Percentiles rank a stretch among this genome's conserved stretches.
These are phyloP conservation scores for Solanum bulbocastanum DNA, from an alignment of 257 asterid genomes.

Conservation along the genomic window DNA sequence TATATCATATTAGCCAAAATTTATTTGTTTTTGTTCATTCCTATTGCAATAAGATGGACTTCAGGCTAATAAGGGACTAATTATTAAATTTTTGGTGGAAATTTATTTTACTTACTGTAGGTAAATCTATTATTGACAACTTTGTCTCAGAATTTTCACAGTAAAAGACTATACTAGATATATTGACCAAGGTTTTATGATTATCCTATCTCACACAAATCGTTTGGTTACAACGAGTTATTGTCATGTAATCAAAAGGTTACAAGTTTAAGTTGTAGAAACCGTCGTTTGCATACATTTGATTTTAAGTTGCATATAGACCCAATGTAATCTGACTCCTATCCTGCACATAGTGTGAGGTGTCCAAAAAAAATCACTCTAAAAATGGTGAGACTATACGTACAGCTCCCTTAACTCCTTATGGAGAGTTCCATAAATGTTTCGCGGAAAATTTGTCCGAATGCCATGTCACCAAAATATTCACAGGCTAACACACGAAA, in stretches of 20 bases:
- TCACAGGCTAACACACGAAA: too few species aligned
- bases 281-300: background rate
- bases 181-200: background rate
- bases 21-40: background rate
- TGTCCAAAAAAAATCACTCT: rapidly evolving
- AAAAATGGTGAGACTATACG: background rate
- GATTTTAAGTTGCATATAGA: background rate
- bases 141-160: background rate
- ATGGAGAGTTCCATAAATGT: too few species aligned
- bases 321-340: background rate
- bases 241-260: background rate
- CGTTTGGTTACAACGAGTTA: background rate
- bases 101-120: background rate
- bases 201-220: background rate
- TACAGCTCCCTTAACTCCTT: rapidly evolving
- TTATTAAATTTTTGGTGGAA: background rate
- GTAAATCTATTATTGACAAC: background rate
- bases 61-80: too few species aligned
- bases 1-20: background rate
- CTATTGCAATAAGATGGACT: background rate
- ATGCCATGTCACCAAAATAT: too few species aligned
- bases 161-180: background rate
- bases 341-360: background rate
- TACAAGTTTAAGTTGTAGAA: background rate
- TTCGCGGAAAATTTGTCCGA: rapidly evolving